Conservation (phyloP, 352 stramenopile genomes). For the Globisporangium uncinulatum region DNA sequence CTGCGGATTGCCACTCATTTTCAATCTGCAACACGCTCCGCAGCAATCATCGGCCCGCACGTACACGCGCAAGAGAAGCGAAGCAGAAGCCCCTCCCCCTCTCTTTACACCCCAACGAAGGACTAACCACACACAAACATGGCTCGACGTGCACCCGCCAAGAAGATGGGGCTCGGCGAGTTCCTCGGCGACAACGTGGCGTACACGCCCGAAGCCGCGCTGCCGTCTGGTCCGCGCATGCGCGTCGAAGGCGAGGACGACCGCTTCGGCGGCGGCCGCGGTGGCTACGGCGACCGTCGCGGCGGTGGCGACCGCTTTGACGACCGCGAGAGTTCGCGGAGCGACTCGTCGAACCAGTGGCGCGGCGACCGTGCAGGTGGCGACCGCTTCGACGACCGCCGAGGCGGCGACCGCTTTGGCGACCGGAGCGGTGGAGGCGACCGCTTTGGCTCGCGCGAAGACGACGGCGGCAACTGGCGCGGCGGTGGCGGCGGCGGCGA, state of each 20-base stretch:
- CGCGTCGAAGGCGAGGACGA: slow-evolving; percentile 48
- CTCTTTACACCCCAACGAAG: no score
- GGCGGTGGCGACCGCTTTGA: slow-evolving; percentile 14
- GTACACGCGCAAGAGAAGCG: no score
- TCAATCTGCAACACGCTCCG: no score
- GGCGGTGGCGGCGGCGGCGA: slow-evolving; percentile 12
- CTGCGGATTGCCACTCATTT: no score
- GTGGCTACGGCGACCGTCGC: slow-evolving; percentile 23
- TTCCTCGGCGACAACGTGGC: slow-evolving; percentile 66
- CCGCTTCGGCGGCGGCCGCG: slow-evolving; percentile 37
- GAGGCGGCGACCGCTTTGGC: slow-evolving; percentile 21
- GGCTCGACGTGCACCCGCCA: slow-evolving; percentile 30
- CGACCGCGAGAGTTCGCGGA: slow-evolving; percentile 40
- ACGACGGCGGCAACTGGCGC: slow-evolving; percentile 7
- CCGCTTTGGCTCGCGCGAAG: slow-evolving; percentile 14
- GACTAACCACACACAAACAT: slow-evolving; percentile 20
- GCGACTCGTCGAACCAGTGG: slow-evolving; percentile 48
- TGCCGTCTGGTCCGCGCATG: slow-evolving; percentile 50
- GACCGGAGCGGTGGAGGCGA: slow-evolving; percentile 16
- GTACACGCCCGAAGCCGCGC: slow-evolving; percentile 53
- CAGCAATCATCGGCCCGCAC: no score
- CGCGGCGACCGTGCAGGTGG: slow-evolving; percentile 33
- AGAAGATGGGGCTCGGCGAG: slow-evolving; percentile 71
- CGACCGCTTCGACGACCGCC: slow-evolving; percentile 12
- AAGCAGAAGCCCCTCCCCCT: no score